These are phyloP conservation scores for Boletus sp. DNA, from an alignment of 768 basidiomycete genomes.

Conservation along the genomic window DNA sequence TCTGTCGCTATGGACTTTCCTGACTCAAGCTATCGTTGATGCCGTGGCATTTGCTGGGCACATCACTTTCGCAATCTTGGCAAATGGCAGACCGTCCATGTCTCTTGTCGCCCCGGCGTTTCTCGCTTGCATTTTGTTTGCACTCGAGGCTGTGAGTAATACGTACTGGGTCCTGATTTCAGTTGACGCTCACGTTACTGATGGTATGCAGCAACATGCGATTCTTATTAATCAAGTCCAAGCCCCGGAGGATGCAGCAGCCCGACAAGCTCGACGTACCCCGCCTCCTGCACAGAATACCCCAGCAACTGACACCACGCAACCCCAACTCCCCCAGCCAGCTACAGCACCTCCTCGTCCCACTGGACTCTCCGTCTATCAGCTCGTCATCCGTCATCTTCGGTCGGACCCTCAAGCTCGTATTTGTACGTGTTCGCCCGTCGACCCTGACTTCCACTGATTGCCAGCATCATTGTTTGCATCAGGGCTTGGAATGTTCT, in stretches of 20 bases:
- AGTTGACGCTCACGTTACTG: neutral
- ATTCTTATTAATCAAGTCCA: slow-evolving; percentile 81
- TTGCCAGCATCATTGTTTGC: slow-evolving; percentile 2
- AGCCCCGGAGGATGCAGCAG: slow-evolving; percentile 60
- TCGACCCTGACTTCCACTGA: neutral
- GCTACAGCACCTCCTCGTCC: slow-evolving; percentile 15
- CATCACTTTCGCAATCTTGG: slow-evolving; percentile 83
- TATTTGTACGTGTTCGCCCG: slow-evolving; percentile 49
- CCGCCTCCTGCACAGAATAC: slow-evolving; percentile 9
- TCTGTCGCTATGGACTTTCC: slow-evolving; percentile 81
- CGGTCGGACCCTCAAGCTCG: slow-evolving; percentile 70
- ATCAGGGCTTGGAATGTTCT: slow-evolving; percentile 63
- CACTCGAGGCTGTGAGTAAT: slow-evolving; percentile 76
- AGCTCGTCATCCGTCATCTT: slow-evolving; percentile 56
- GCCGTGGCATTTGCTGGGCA: slow-evolving; percentile 85
- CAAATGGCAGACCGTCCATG: slow-evolving; percentile 78
- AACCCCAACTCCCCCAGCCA: slow-evolving; percentile 22
- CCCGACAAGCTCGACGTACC: slow-evolving; percentile 26
- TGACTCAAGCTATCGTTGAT: slow-evolving; percentile 77
- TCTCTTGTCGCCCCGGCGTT: slow-evolving; percentile 85
- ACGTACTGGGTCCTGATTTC: neutral
- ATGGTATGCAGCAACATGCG: slow-evolving; percentile 67
- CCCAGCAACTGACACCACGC: slow-evolving; percentile 5
- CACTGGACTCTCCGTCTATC: slow-evolving; percentile 34
- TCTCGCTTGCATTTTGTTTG: slow-evolving; percentile 72